A percentile compares a stretch with the other conserved stretches of the same genome.
phyloP scores from a whole-genome alignment of 75 land plant genomes.

The Cunninghamia lanceolata region DNA sequence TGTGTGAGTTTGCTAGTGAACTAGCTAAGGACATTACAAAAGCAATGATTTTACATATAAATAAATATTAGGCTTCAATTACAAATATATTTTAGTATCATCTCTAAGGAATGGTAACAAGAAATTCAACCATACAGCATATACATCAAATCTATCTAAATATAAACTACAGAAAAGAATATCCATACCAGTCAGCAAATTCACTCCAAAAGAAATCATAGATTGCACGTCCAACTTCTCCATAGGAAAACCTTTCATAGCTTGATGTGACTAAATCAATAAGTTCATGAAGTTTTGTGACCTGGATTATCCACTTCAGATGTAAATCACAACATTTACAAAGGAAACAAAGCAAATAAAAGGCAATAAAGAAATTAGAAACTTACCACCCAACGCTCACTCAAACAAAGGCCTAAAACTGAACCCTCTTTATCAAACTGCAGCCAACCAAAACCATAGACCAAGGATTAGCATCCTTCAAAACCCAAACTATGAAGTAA shows the following conservation, averaged over 20 bases:
- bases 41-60: neutral
- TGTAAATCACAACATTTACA: conserved; percentile 3
- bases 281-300: conserved; percentile 81
- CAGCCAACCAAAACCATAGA: conserved; percentile 1
- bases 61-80: neutral
- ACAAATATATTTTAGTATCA: neutral
- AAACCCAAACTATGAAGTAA: neutral
- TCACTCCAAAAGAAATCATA: conserved; percentile 98
- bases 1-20: too few relatives aligned
- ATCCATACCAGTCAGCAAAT: conserved; percentile 89
- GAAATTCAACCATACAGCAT: neutral
- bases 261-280: conserved; percentile 66
- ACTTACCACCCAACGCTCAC: conserved; percentile 97
- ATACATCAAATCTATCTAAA: neutral
- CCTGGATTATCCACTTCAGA: conserved; percentile 33
- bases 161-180: neutral
- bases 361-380: neutral
- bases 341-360: neutral
- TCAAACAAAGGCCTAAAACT: conserved; percentile 42
- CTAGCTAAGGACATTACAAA: too few relatives aligned
- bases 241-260: conserved; percentile 80
- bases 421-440: conserved; percentile 61
- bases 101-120: neutral
- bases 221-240: conserved; percentile 81
- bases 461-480: neutral